phyloP scores from a whole-genome alignment of 1,284 basidiomycete genomes.

The Sparassis latifolia region DNA sequence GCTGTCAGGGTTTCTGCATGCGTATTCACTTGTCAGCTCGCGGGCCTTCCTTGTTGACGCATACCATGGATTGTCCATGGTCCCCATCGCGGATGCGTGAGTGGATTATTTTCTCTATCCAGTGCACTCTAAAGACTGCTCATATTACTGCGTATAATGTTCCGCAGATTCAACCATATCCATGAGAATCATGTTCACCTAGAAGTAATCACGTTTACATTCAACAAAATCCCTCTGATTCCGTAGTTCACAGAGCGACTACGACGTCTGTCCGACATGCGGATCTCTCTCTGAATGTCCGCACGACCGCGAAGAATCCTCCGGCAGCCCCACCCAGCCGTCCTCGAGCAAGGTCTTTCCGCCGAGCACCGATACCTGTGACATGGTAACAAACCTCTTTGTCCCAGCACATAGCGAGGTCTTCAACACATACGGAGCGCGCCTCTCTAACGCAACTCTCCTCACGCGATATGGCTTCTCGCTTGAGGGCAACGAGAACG shows the following conservation, averaged over 20 bases:
- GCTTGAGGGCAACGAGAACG: constrained; percentile 57
- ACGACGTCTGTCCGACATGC: constrained; percentile 77
- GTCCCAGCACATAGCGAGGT: constrained; percentile 57
- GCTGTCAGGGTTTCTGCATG: constrained; percentile 54
- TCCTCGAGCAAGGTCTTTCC: neutral
- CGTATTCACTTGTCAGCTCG: constrained; percentile 80
- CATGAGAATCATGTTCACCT: constrained; percentile 73
- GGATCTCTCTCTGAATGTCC: constrained; percentile 69
- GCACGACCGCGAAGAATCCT: constrained; percentile 50
- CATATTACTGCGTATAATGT: neutral
- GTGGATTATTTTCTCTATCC: constrained; percentile 23
- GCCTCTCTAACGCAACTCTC: constrained; percentile 63
- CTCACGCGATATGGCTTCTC: constrained; percentile 73
- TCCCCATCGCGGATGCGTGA: constrained; percentile 84
- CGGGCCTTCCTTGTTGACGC: constrained; percentile 85
- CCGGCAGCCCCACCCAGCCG: neutral
- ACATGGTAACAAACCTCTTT: constrained; percentile 57
- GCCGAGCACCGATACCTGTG: constrained; percentile 35
- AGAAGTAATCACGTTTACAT: constrained; percentile 40
- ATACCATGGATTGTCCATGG: constrained; percentile 82
- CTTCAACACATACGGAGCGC: constrained; percentile 83
- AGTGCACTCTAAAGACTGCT: neutral
- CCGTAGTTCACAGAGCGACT: constrained; percentile 54
- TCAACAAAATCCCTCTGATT: neutral
- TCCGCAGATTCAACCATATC: constrained; percentile 73